Evolutionary conservation across 2,329 filamentous ascomycete species (phyloP), one percentile per base, ranked within the genome.

Genomic region (Aspergillus pseudoglaucus): DNA sequence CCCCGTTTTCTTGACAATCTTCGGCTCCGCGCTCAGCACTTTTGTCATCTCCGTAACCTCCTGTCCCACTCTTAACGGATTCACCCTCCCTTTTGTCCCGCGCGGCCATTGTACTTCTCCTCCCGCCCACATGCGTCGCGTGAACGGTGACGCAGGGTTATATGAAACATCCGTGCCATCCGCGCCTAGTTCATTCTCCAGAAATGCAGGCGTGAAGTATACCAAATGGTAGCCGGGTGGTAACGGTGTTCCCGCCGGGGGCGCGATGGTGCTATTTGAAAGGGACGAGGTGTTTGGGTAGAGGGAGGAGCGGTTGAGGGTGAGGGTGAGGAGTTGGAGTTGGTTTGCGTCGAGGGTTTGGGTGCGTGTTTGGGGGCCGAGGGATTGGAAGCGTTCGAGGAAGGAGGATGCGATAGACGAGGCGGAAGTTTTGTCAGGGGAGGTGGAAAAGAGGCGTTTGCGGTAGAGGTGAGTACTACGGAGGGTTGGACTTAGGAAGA

Each of bases 71-170:
- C 70, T 67, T 49, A 84, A 60, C 15, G 61, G 53, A 54, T 75
- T 72, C 22, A 61, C 54, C 22, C 56, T 51, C 6, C 59, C 65
- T 17, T 62, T 47, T 4, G 45, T 49, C 8, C 42, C 50, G 10
- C 66, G 61, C 1, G 69, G 58, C 79, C 80, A 83, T 12, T 62
- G 60, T 64, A 85, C 78, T 47, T 72, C 69, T 0, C 83, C 83
- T 1, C 82, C 82, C 0, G 82, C 82, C 83, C 83, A 85, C 82
- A 85, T 85, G 10, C 82, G 72, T 25, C 82, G 66, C 2, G 80
- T 82, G 48, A 84, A 85, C 0, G 81, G 81, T 3, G 66, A 51
- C 0, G 78, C 73, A 0, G 81, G 76, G 54, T 83, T 85, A 59
- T 80, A 84, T 0, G 76, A 76, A 1, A 60, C 66, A 63, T 85